Conservation (phyloP, 2,329 filamentous ascomycete species). For the Arthroderma sp. region DNA sequence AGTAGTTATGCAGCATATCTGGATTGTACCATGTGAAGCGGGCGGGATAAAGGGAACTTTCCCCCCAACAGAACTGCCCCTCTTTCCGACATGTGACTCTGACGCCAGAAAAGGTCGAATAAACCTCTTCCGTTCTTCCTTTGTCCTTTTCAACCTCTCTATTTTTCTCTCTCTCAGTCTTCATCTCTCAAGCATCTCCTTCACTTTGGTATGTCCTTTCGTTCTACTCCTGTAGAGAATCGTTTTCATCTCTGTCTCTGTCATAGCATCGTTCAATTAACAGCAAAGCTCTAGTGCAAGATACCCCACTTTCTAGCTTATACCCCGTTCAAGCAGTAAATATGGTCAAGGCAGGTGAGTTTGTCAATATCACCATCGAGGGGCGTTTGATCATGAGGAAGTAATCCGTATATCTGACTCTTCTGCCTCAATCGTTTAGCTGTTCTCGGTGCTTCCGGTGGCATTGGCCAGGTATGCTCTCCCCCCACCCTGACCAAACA, state of each 20-base stretch:
- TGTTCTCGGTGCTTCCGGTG: constrained; percentile 92
- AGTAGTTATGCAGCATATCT: too few relatives aligned
- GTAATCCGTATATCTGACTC: constrained; percentile 10
- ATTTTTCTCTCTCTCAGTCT: constrained; percentile 3
- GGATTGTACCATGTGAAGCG: too few relatives aligned
- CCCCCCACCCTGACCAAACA: too few relatives aligned
- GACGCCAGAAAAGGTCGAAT: background rate
- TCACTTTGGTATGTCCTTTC: background rate
- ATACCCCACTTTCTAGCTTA: constrained; percentile 5
- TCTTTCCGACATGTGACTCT: background rate
- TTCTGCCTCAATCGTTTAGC: constrained; percentile 25
- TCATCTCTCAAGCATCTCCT: background rate
- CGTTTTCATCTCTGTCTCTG: too few relatives aligned
- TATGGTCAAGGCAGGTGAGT: constrained; percentile 36
- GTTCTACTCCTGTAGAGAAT: background rate
- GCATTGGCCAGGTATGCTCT: constrained; percentile 80
- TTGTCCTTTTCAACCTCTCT: background rate
- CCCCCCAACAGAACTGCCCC: too few relatives aligned
- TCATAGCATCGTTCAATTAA: too few relatives aligned
- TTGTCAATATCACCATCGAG: background rate
- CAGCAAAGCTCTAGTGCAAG: background rate
- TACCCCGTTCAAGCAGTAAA: constrained; percentile 15
- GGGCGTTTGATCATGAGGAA: background rate
- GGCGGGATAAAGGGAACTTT: too few relatives aligned
- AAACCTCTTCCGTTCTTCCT: constrained; percentile 1